Base-by-base conservation (phyloP, 352 stramenopile genomes). In the Pythium volutum region DNA sequence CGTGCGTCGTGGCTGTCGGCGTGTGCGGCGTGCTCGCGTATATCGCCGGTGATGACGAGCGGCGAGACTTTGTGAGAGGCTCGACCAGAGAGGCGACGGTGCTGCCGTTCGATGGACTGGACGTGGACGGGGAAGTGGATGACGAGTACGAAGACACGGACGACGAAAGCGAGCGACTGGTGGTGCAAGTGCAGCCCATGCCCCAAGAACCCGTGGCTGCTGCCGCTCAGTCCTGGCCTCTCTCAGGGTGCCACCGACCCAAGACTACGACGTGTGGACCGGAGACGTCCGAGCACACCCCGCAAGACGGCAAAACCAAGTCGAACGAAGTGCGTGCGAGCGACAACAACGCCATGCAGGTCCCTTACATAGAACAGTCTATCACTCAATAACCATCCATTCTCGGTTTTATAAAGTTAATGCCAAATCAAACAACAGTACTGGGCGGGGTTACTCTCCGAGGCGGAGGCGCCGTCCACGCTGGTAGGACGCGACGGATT, bases 111-210 rank as follows among this genome's bases (percentile, higher is more conserved):
- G 23, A 53, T 5, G 14, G 58, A 36, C 20, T 67, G 26, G 20
- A 55, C 2, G 46, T 67, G n/a, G 60, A 62, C 29, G 25, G 9
- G 4, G 52, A 67, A 15, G 45, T 62, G 4, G 60, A 62, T 18
- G 60, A 62, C 42, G 59, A 66, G 1, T 59, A 60, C 45, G 43
- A 63, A 16, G 59, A 66, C 42, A 66, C 59, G 25, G 59, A 66
- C 51, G 59, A 60, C 10, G 59, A 66, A 41, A 27, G 15, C 33
- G 59, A 61, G 4, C 59, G 18, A 41, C 41, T 55, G 29, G 12
- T 14, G 7, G n/a, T n/a, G n/a, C n/a, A n/a, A n/a, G n/a, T n/a
- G n/a, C n/a, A n/a, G n/a, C n/a, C n/a, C n/a, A n/a, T n/a, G n/a
- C n/a, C n/a, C n/a, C 10, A 36, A 38, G 46, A 38, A 12, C 25